A percentile compares a stretch with the other conserved stretches of the same genome.
Evolutionary conservation across 352 stramenopile species (phyloP).

Genomic region (Pythium phragmitis): DNA sequence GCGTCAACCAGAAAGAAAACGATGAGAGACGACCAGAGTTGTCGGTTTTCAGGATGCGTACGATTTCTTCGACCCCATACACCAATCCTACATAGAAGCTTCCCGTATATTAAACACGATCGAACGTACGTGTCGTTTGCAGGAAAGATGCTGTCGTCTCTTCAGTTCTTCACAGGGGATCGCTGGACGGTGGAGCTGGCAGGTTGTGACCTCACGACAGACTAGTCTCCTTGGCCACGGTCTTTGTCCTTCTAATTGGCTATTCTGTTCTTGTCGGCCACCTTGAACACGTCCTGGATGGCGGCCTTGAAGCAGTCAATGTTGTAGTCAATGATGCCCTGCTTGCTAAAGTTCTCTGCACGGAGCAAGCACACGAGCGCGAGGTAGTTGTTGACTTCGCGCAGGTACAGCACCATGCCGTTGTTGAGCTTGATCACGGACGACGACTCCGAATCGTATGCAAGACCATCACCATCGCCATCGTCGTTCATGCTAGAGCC

Average conservation of each 20-base stretch:
- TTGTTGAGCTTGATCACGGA: conserved; percentile 98
- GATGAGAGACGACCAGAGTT: conserved; percentile 3
- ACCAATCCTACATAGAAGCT: conserved; percentile 9
- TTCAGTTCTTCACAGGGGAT: neutral
- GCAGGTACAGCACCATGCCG: conserved; percentile 95
- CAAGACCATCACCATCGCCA: conserved; percentile 88
- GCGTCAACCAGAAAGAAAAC: conserved; percentile 3
- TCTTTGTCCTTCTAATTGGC: conserved; percentile 25
- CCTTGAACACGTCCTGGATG: conserved; percentile 88
- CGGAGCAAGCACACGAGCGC: conserved; percentile 97
- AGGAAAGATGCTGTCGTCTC: neutral
- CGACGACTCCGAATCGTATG: conserved; percentile 96
- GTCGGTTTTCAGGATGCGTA: neutral
- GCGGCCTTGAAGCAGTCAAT: conserved; percentile 97
- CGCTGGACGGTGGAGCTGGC: no score
- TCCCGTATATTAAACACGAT: neutral
- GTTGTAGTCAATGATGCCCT: conserved; percentile 99
- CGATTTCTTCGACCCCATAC: neutral
- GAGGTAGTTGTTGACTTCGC: conserved; percentile 95
- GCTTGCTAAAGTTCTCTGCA: conserved; percentile 97
- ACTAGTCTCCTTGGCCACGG: no score
- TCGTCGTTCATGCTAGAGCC: conserved; percentile 83
- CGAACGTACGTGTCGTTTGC: neutral
- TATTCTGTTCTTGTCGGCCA: conserved; percentile 53
- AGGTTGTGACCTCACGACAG: neutral